Base-by-base conservation (phyloP, 345 rosid species). In the Aquilaria yunnanensis region DNA sequence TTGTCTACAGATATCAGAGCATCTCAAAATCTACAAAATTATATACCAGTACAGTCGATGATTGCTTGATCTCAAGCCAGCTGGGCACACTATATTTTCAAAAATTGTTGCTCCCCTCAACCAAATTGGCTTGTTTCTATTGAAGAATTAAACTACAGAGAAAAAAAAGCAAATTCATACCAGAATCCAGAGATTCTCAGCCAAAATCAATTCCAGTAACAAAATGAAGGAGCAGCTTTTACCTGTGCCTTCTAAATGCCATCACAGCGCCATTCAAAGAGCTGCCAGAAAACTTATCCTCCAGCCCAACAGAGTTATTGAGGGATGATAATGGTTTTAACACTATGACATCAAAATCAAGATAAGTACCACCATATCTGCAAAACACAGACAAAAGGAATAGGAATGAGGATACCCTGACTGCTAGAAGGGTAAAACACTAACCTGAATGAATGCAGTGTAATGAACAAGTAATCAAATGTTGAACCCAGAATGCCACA, bases 341-440 rank as follows among this genome's bases (percentile, higher is more conserved):
- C 70, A 94, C 88, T 70, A 94, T 83, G 59, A 94, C 74, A 68
- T 94, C 96, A 56, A 89, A 81, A 79, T 90, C 99, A 31, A 94
- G 80, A 74, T 90, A 88, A 70, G 88, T 65, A 23, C 97, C 97
- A 12, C 99, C 99, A 75, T 85, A 90, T 72, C 99, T 94, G 85
- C 75, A 82, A 55, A 67, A 60, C 43, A 67, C 23, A 69, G 50
- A 46, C 4, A 46, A 4, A 52, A 43, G n/a, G 9, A 16, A 43
- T 29, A 23, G 37, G 23, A 65, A 37, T 64, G 14, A 61, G 55
- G 2, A 29, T 16, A 61, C n/a, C 2, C 23, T 56, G 50, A 14
- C 45, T 62, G 10, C 32, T 29, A 57, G 55, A 2, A 51, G 31
- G 11, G 50, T 32, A 63, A 64, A 14, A 32, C 5, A 48, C 56